Evolutionary conservation across 768 basidiomycete species (phyloP), one percentile per base, ranked within the genome.

Genomic region (Boletellus sp.): DNA sequence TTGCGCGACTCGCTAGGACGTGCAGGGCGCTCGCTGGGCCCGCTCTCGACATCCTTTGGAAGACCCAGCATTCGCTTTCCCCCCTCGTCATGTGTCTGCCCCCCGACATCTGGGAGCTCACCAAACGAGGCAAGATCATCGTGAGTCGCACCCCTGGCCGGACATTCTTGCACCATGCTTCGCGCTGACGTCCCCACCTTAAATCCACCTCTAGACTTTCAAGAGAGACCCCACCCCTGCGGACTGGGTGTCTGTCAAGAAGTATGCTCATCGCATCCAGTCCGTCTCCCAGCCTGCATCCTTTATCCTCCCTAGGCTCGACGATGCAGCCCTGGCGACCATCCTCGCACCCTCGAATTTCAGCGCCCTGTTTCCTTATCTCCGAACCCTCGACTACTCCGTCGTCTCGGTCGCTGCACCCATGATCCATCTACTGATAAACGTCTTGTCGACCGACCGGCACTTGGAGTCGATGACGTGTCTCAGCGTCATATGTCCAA

Each of bases 41-140:
- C 4, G 59, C 65, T n/a, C 55, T 67, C 20, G 67, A 67, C 38
- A 50, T 65, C 26, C 66, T 67, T 32, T 67, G 66, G 66, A 45
- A 20, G 38, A 65, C 57, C 2, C 66, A 68, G 39, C 61, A 63
- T 46, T 64, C 66, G 6, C 52, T 67, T 8, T 52, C 53, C 20
- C 66, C 67, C 0, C 57, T 67, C 11, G 41, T 65, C 45, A 63
- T 65, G 63, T 67, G 63, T 19, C 41, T 68, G 6, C 61, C 66
- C 11, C 9, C 46, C n/a, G 52, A 61, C 42, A 20, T 58, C 3
- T 68, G 67, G 66, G 51, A 61, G 24, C 15, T 62, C 15, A 53
- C 48, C 9, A 54, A 50, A 33, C 45, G 51, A 24, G 43, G 50
- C 15, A 64, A 57, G 48, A 41, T 32, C 5, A 53, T 67, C 31